Evolutionary conservation across 441 rosid genomes (phyloP), one percentile per base, ranked within the genome.

Genomic region (Croton setiger): DNA sequence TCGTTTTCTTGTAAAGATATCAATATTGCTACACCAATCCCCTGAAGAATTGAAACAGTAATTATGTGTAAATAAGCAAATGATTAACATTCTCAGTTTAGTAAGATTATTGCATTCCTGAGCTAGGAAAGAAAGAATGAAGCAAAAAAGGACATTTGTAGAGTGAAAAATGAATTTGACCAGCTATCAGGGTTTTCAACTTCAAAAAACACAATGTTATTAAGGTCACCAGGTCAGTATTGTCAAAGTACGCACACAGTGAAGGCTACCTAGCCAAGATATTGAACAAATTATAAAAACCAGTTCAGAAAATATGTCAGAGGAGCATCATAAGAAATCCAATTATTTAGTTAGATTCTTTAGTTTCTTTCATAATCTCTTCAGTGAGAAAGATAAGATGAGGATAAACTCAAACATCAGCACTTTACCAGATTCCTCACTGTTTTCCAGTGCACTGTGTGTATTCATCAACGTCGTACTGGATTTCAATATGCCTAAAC

Each of bases 1-100:
- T 73, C 90, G 84, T 83, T 82, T 88, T 64, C 54, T 60, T 39
- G 81, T 77, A 69, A 90, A 92, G 33, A 83, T 43, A 36, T 80
- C 85, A n/a, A 41, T 76, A 58, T 52, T 73, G 64, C 68, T 76
- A 72, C 76, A 48, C 57, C 33, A 75, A 79, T 70, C 68, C 69
- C 81, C 91, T 81, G 84, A 65, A 75, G 66, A 75, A 63, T 68
- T 70, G 67, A 68, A 70, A 69, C 36, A 66, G 57, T 21, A n/a
- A 23, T 21, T n/a, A 14, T 14, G 41, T 57, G 39, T 23, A 63
- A 33, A 2, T 27, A 7, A 54, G 41, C 41, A 55, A 47, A 27
- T 43, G 20, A 44, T 15, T 43, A 56, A 56, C 39, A 27, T 43
- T 44, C 60, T 66, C 63, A 39, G 5, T 27, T 23, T 27, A 43